A percentile compares a stretch with the other conserved stretches of the same genome.
Conservation (phyloP, 345 rosid genomes). For the Eucalyptus curtisii region DNA sequence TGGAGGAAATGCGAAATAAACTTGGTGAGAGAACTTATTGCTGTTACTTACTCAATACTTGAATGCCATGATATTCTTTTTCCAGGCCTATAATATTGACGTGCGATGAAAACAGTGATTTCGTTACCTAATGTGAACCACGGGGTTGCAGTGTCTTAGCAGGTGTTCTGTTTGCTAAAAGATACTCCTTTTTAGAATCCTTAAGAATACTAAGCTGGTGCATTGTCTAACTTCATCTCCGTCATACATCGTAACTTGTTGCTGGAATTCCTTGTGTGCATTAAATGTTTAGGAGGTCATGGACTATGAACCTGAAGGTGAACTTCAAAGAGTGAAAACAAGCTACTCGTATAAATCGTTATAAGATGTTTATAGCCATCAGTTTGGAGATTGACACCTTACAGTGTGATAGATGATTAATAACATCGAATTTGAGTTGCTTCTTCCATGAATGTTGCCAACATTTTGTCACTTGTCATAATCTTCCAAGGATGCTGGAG, state of each 20-base stretch:
- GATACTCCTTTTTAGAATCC: neutral
- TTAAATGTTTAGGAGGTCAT: neutral
- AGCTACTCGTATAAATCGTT: neutral
- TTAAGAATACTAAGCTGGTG: neutral
- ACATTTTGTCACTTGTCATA: neutral
- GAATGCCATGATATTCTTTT: neutral
- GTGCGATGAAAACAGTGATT: neutral
- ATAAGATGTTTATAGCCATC: neutral
- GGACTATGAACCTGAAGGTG: neutral
- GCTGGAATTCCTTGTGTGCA: neutral
- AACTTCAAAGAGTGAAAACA: neutral
- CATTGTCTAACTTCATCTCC: neutral
- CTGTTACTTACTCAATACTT: neutral
- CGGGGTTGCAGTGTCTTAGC: neutral
- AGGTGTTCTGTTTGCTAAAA: neutral
- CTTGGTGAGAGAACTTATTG: constrained; percentile 34
- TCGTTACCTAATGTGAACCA: neutral
- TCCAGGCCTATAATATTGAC: neutral
- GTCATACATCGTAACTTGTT: neutral
- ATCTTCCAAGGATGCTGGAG: neutral
- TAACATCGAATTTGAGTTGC: neutral
- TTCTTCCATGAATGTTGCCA: neutral
- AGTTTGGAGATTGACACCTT: neutral
- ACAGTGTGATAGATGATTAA: neutral
- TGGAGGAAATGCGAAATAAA: constrained; percentile 63